Evolutionary conservation across 1,284 basidiomycete species (phyloP).

Genomic region (Cerioporus squamosus): DNA sequence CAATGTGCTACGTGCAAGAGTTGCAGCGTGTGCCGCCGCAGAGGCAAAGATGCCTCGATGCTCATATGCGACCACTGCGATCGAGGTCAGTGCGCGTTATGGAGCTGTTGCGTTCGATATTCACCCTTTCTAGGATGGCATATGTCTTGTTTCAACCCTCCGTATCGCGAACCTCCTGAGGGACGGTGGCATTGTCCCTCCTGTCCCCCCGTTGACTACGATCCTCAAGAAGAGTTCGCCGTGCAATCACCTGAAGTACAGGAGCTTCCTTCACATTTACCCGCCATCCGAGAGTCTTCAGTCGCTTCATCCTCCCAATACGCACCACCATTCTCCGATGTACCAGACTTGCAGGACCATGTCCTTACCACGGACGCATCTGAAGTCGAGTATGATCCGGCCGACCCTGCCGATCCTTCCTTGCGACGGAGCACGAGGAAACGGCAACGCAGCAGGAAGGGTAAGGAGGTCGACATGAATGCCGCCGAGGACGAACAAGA

Average conservation of each 20-base stretch:
- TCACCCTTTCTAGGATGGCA: constrained; percentile 75
- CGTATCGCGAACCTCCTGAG: constrained; percentile 70
- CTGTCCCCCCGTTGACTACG: constrained; percentile 47
- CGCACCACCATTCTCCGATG: constrained; percentile 14
- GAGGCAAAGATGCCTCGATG: constrained; percentile 88
- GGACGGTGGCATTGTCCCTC: constrained; percentile 79
- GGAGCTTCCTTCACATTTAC: constrained; percentile 5
- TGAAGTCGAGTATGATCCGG: constrained; percentile 30
- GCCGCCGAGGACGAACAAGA: constrained; percentile 23
- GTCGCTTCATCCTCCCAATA: constrained; percentile 56
- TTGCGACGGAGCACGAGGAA: constrained; percentile 23
- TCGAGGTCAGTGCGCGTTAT: constrained; percentile 58
- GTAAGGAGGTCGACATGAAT: constrained; percentile 22
- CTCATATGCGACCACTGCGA: constrained; percentile 96
- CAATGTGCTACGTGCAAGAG: constrained; percentile 92
- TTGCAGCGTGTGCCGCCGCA: constrained; percentile 87
- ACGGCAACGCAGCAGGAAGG: constrained; percentile 30
- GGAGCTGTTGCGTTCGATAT: constrained; percentile 13
- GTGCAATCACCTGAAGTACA: constrained; percentile 14
- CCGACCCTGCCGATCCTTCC: constrained; percentile 33
- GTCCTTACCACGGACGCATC: constrained; percentile 32
- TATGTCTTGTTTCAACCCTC: constrained; percentile 83
- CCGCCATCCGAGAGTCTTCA: constrained; percentile 40
- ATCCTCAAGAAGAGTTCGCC: constrained; percentile 3
- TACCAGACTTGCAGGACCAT: constrained; percentile 4